A percentile compares a stretch with the other conserved stretches of the same genome.
phyloP scores from a whole-genome alignment of 306 rosid genomes.

The Quercus berberidifolia region DNA sequence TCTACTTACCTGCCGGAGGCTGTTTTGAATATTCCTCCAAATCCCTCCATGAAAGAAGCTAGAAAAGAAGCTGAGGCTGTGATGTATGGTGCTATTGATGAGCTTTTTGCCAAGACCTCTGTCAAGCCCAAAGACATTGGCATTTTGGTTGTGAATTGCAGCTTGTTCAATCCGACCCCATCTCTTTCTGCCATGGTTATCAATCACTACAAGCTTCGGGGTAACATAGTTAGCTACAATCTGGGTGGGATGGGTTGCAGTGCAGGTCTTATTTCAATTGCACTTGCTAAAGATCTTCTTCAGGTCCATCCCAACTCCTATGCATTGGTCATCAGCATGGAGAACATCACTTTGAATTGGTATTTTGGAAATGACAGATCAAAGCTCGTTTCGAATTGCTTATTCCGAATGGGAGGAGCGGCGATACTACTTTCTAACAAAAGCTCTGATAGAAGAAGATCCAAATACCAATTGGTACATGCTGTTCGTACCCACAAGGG shows the following conservation, averaged over 20 bases:
- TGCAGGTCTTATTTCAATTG: slow-evolving; percentile 83
- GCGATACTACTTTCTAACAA: slow-evolving; percentile 77
- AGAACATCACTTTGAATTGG: slow-evolving; percentile 94
- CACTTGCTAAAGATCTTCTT: slow-evolving; percentile 86
- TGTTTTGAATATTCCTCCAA: slow-evolving; percentile 84
- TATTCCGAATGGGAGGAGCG: slow-evolving; percentile 92
- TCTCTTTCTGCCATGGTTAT: slow-evolving; percentile 90
- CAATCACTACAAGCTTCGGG: slow-evolving; percentile 87
- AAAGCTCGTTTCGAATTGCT: slow-evolving; percentile 81
- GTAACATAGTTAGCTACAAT: slow-evolving; percentile 70
- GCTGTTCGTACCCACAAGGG: slow-evolving; percentile 88
- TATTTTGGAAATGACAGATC: slow-evolving; percentile 88
- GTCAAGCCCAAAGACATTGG: slow-evolving; percentile 87
- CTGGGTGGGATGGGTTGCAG: slow-evolving; percentile 98
- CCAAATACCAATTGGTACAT: slow-evolving; percentile 64
- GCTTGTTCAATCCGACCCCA: slow-evolving; percentile 87
- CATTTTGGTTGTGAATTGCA: slow-evolving; percentile 81
- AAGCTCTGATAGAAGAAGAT: slow-evolving; percentile 70
- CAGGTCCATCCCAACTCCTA: slow-evolving; percentile 84
- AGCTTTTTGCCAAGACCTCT: slow-evolving; percentile 61
- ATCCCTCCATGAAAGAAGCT: slow-evolving; percentile 87
- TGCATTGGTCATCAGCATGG: slow-evolving; percentile 86
- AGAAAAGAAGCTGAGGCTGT: slow-evolving; percentile 85
- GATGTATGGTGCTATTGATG: slow-evolving; percentile 89
- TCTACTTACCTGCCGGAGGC: slow-evolving; percentile 84